Percentiles rank a stretch among this genome's conserved stretches.
These are phyloP conservation scores for Strobilomyces echinocephalus DNA, from an alignment of 768 basidiomycete species.

Conservation along the genomic window DNA sequence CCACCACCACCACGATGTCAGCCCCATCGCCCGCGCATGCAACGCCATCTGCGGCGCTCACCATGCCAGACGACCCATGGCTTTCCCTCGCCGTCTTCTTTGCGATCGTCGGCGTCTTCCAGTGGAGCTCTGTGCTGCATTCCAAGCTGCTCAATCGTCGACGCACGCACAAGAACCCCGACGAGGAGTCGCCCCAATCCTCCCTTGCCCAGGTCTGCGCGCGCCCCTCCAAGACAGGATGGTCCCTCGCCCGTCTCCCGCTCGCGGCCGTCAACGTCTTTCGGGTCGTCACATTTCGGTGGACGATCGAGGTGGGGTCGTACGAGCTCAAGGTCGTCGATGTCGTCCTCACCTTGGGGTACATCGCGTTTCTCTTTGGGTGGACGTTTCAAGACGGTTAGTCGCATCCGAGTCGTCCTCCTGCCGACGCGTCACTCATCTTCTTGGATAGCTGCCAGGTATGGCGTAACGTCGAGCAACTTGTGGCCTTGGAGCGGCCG, in stretches of 20 bases:
- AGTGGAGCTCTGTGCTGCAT: slow-evolving; percentile 24
- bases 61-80: slow-evolving; percentile 16
- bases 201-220: not conserved
- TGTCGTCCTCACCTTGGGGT: slow-evolving; percentile 41
- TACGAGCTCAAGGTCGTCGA: slow-evolving; percentile 40
- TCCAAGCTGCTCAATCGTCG: slow-evolving; percentile 14
- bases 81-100: slow-evolving; percentile 14
- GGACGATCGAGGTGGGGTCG: slow-evolving; percentile 42
- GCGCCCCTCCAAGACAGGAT: slow-evolving; percentile 20
- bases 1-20: not conserved
- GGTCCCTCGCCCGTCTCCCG: slow-evolving; percentile 38
- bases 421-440: not conserved
- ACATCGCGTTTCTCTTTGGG: slow-evolving; percentile 41
- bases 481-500: slow-evolving; percentile 27
- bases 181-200: slow-evolving; percentile 17
- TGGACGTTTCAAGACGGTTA: slow-evolving; percentile 46
- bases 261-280: slow-evolving; percentile 40
- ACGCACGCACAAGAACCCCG: not conserved
- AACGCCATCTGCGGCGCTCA: not conserved
- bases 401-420: slow-evolving; percentile 14
- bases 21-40: not conserved
- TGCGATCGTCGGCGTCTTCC: slow-evolving; percentile 17
- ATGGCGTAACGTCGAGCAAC: slow-evolving; percentile 7
- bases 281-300: slow-evolving; percentile 47
- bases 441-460: not conserved